Conservation (phyloP, 2,329 filamentous ascomycete genomes). For the Claviceps digitariae region DNA sequence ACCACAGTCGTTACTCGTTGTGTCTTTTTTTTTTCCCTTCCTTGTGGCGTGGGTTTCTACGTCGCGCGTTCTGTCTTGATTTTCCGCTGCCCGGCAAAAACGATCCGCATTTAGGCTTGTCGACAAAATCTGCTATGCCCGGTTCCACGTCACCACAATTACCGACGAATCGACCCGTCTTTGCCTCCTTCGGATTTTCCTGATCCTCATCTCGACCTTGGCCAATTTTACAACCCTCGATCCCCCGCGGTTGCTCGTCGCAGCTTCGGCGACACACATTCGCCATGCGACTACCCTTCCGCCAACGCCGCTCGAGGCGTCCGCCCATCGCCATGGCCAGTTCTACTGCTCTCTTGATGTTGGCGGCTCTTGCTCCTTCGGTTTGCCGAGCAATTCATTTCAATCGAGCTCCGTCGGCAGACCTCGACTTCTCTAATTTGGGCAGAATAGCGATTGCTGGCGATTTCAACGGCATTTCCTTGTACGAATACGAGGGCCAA, state of each 20-base stretch:
- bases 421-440: conserved; percentile 65
- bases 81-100: not conserved
- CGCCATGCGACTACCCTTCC: conserved; percentile 35
- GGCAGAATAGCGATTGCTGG: conserved; percentile 78
- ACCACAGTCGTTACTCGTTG: conserved; percentile 1
- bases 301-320: conserved; percentile 28
- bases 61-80: not conserved
- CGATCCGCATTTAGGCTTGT: not conserved
- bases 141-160: not conserved
- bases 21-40: not conserved
- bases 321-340: conserved; percentile 15
- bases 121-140: conserved; percentile 4
- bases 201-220: not conserved
- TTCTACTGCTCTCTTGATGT: conserved; percentile 22
- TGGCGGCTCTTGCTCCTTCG: conserved; percentile 27
- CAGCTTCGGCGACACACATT: conserved; percentile 10
- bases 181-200: not conserved
- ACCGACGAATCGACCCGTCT: conserved; percentile 1
- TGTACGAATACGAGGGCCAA: conserved; percentile 78
- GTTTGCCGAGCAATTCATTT: conserved; percentile 42
- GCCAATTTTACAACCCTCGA: not conserved
- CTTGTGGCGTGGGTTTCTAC: not conserved
- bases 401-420: conserved; percentile 47
- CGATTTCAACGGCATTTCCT: conserved; percentile 80
- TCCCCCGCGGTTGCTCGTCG: not conserved